A percentile compares a stretch with the other conserved stretches of the same genome.
These are phyloP conservation scores for Magnusiomyces fungicola DNA, from an alignment of 1,139 yeast genomes.

Conservation along the genomic window DNA sequence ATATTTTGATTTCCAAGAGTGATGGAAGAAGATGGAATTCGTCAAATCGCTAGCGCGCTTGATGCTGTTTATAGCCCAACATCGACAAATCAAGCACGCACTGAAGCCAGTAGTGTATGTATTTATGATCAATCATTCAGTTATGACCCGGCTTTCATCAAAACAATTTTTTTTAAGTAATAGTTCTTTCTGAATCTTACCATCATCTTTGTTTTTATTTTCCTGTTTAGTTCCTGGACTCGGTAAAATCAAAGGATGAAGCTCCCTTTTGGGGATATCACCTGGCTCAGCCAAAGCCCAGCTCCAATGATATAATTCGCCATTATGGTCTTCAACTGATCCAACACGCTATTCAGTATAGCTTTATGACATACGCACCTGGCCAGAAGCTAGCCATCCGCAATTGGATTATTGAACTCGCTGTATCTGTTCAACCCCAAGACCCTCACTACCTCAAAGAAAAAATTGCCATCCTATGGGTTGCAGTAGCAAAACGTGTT, in stretches of 20 bases:
- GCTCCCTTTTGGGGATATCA: slow-evolving; percentile 93
- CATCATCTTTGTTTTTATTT: background rate
- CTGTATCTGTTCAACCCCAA: slow-evolving; percentile 46
- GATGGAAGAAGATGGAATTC: slow-evolving; percentile 27
- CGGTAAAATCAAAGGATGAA: slow-evolving; percentile 67
- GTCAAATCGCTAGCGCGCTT: slow-evolving; percentile 59
- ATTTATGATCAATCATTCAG: background rate
- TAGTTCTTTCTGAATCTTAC: background rate
- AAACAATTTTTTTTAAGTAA: background rate
- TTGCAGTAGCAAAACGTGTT: slow-evolving; percentile 78
- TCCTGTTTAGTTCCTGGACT: slow-evolving; percentile 51
- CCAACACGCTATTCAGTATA: slow-evolving; percentile 58
- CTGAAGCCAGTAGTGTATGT: slow-evolving; percentile 33
- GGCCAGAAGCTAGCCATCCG: slow-evolving; percentile 64
- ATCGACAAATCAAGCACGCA: slow-evolving; percentile 47
- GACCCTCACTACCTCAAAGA: slow-evolving; percentile 91
- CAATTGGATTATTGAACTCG: slow-evolving; percentile 77
- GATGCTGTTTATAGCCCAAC: slow-evolving; percentile 70
- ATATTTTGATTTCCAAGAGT: background rate
- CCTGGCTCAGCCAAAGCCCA: slow-evolving; percentile 59
- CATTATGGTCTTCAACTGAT: slow-evolving; percentile 84
- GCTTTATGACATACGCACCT: slow-evolving; percentile 51
- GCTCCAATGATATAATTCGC: slow-evolving; percentile 63
- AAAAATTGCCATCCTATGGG: slow-evolving; percentile 87
- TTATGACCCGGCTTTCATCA: no score